Conservation (phyloP, 2,329 filamentous ascomycete species). For the Fusarium illudens region DNA sequence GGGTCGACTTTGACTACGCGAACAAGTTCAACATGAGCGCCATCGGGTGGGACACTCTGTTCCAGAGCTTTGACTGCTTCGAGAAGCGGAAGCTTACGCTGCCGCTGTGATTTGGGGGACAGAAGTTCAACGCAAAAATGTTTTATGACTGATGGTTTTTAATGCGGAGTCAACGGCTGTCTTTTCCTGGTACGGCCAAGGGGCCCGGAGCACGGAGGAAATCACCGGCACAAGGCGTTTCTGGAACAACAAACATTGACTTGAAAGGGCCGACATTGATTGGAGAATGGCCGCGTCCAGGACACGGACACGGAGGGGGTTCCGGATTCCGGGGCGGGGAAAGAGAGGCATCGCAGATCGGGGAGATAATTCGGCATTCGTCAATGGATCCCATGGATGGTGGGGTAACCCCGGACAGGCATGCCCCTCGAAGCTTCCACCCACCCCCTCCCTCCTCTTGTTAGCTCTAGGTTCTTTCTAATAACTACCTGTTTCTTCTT, state of each 20-base stretch:
- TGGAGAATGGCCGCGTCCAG: neutral
- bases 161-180: neutral
- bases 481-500: constrained; percentile 8
- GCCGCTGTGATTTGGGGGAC: too few relatives aligned
- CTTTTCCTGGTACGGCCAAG: neutral
- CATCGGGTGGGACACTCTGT: constrained; percentile 55
- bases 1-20: constrained; percentile 55
- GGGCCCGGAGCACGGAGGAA: constrained; percentile 5
- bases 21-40: constrained; percentile 58
- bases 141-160: constrained; percentile 4
- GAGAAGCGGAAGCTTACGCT: constrained; percentile 29
- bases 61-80: constrained; percentile 49
- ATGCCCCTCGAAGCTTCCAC: constrained; percentile 28
- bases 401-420: constrained; percentile 29
- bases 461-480: constrained; percentile 13
- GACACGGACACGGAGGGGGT: constrained; percentile 23
- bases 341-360: constrained; percentile 8
- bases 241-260: neutral
- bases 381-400: constrained; percentile 28
- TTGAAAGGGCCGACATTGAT: neutral
- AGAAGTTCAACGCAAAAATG: too few relatives aligned
- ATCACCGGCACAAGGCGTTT: neutral
- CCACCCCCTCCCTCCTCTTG: constrained; percentile 6
- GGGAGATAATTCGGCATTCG: constrained; percentile 40
- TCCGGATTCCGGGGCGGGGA: constrained; percentile 28